These are phyloP conservation scores for Teratosphaeria zuluensis DNA, from an alignment of 2,329 filamentous ascomycete genomes.

Conservation along the genomic window DNA sequence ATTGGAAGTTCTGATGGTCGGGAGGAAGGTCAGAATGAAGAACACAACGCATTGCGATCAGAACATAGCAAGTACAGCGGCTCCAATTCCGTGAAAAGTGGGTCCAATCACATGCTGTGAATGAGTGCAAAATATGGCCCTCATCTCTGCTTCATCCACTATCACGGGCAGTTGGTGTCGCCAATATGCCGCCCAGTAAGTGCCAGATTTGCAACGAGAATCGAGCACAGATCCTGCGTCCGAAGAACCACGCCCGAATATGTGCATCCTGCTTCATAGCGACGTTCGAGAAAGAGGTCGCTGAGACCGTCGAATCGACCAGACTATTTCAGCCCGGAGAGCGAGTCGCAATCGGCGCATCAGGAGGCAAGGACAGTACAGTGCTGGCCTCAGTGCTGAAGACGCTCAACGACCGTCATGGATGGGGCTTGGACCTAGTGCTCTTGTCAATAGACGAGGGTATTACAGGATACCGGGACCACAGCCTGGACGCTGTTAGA, in stretches of 20 bases:
- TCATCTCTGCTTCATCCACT: neutral
- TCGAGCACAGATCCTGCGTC: conserved; percentile 80
- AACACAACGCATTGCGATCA: neutral
- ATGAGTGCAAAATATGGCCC: neutral
- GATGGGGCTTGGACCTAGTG: conserved; percentile 76
- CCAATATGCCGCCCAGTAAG: conserved; percentile 60
- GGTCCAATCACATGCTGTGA: neutral
- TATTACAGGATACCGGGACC: conserved; percentile 93
- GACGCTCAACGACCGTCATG: conserved; percentile 80
- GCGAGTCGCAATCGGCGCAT: conserved; percentile 85
- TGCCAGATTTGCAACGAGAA: conserved; percentile 69
- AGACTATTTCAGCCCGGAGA: conserved; percentile 77
- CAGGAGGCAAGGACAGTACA: conserved; percentile 94
- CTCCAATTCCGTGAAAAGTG: neutral
- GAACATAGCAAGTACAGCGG: neutral
- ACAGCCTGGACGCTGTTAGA: conserved; percentile 93
- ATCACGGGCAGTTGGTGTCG: neutral
- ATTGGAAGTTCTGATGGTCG: neutral
- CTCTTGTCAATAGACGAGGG: conserved; percentile 92
- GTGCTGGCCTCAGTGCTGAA: conserved; percentile 91
- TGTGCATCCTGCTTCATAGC: conserved; percentile 81
- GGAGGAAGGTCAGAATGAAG: neutral
- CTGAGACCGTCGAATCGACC: conserved; percentile 78
- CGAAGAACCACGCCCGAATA: conserved; percentile 89
- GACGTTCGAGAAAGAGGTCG: conserved; percentile 86